Evolutionary conservation across 2,329 filamentous ascomycete species (phyloP).

Genomic region (Phaeophleospora eucalypticola): DNA sequence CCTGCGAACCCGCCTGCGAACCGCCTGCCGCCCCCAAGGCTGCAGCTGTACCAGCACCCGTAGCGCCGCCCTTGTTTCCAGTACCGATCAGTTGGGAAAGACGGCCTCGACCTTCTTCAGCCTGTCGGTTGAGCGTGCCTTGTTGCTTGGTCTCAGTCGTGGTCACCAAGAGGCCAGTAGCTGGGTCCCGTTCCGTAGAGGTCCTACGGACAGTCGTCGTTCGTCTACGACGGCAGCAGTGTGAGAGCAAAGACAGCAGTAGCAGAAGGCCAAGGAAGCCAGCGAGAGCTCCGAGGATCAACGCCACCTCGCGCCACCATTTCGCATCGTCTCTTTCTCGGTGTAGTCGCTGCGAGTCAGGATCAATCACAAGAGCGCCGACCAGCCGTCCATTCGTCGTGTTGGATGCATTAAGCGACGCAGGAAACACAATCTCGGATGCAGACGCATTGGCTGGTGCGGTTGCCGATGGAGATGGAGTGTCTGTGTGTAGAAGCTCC

Average conservation of each 20-base stretch:
- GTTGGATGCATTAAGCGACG: no score
- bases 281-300: background rate
- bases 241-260: no score
- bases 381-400: background rate
- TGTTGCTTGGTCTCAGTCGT: background rate
- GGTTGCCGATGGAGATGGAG: no score
- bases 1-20: background rate
- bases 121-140: constrained; percentile 23
- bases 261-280: background rate
- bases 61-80: background rate
- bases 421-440: no score
- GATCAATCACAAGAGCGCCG: background rate
- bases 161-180: background rate
- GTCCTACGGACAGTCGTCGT: background rate
- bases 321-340: background rate
- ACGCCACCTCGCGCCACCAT: background rate
- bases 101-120: constrained; percentile 26
- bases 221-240: background rate
- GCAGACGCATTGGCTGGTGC: no score
- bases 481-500: no score
- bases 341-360: background rate
- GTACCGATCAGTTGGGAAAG: constrained; percentile 16
- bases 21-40: background rate
- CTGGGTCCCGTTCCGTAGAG: background rate
- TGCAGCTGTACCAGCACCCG: background rate